Evolutionary conservation across 192 early-diverging fungal genomes (phyloP), one percentile per base, ranked within the genome.

Genomic region (Linnemannia hyalina): DNA sequence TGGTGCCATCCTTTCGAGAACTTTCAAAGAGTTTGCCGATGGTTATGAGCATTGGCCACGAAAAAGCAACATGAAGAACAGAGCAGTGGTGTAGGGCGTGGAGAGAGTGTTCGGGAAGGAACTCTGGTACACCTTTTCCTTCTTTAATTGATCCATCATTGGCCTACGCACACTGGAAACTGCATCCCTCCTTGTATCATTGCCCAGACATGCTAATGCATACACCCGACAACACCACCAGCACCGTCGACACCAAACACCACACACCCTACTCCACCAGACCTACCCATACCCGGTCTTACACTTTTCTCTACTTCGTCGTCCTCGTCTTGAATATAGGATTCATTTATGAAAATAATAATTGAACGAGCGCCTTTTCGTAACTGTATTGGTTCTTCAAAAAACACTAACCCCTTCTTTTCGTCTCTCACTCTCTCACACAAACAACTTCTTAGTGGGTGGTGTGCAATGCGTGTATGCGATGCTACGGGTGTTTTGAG

Each of bases 131-230:
- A 8, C 60, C 20, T 55, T 23, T 23, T 55, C 0, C 22, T 23
- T 57, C 6, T 57, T 57, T n/a, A 1, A 2, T 8, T 35, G 26
- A 11, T 15, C 60, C 60, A 32, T 29, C n/a, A 26, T 65, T 65
- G 26, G 60, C 60, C 11, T 65, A 65, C 60, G 29, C 29, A 65
- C 60, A 65, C 1, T 26, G n/a, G 55, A 57, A 57, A 65, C n/a
- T 11, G n/a, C 35, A 69, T 6, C 68, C 4, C 55, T 60, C 55
- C 55, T 9, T 65, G 29, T 40, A 38, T 38, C 41, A 42, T 6
- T 71, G 16, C 49, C 70, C 70, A 38, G 40, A 71, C 35, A 18
- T 16, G 70, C 29, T 65, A 65, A 65, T 65, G 60, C 60, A 65
- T 60, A 60, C 26, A 23, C 9, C n/a, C 60, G 10, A 65, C 60